Evolutionary conservation across 139 green algal genomes (phyloP).

Genomic region (Tetratostichococcus sp.): DNA sequence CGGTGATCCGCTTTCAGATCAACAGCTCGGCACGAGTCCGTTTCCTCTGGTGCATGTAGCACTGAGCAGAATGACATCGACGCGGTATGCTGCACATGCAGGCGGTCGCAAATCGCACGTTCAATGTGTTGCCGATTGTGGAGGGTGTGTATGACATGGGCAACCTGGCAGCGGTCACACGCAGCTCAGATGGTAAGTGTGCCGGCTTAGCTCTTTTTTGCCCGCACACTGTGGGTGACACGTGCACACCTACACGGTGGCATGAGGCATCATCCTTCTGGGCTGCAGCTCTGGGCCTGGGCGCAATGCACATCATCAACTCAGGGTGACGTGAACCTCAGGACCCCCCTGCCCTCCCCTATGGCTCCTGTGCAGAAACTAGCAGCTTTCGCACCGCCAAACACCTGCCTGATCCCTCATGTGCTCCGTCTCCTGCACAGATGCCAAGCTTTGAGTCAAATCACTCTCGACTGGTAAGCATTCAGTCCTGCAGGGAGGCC

Average conservation of each 20-base stretch:
- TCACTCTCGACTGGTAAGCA: too few relatives aligned
- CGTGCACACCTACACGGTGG: too few relatives aligned
- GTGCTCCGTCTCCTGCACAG: too few relatives aligned
- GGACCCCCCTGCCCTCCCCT: too few relatives aligned
- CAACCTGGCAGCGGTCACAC: slow-evolving; percentile 68
- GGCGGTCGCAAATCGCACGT: slow-evolving; percentile 23
- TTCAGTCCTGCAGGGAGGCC: background rate
- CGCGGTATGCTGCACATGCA: background rate
- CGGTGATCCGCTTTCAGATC: background rate
- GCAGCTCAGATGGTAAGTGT: slow-evolving; percentile 66
- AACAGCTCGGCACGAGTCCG: background rate
- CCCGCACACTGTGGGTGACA: too few relatives aligned
- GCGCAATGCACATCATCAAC: slow-evolving; percentile 60
- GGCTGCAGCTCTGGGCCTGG: slow-evolving; percentile 59
- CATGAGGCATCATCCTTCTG: background rate
- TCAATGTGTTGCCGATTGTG: slow-evolving; percentile 47
- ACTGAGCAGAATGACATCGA: background rate
- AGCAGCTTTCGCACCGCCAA: too few relatives aligned
- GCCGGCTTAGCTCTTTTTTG: too few relatives aligned
- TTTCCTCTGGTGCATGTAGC: background rate
- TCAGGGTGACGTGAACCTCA: slow-evolving; percentile 4
- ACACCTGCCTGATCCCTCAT: too few relatives aligned
- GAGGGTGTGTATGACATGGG: slow-evolving; percentile 69
- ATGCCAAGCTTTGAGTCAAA: too few relatives aligned
- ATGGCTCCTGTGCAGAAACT: too few relatives aligned